These are phyloP conservation scores for Anisodus acutangulus DNA, from an alignment of 257 asterid species.

Conservation along the genomic window DNA sequence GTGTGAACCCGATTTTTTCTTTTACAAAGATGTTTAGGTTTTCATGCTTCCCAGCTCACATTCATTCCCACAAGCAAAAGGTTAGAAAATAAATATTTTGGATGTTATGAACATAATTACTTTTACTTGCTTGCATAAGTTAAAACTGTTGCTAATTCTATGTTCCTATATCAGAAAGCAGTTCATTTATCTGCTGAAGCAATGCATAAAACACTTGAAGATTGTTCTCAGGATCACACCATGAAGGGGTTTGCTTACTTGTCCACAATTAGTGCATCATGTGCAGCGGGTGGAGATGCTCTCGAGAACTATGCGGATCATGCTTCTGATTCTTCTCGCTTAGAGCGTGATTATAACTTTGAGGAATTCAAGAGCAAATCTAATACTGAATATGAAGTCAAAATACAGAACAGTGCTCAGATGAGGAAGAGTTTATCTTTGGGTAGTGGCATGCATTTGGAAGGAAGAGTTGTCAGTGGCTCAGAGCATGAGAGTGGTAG, in stretches of 20 bases:
- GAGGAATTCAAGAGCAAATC: constrained; percentile 62
- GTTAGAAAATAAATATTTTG: constrained; percentile 48
- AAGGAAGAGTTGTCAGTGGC: constrained; percentile 50
- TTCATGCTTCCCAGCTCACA: constrained; percentile 86
- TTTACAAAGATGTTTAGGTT: constrained; percentile 72
- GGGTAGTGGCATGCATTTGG: constrained; percentile 69
- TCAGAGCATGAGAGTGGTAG: constrained; percentile 61
- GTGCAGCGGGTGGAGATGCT: constrained; percentile 41
- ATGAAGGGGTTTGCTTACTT: constrained; percentile 37
- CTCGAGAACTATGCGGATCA: constrained; percentile 41
- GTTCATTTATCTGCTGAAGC: constrained; percentile 59
- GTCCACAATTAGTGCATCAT: constrained; percentile 40
- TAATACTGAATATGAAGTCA: constrained; percentile 46
- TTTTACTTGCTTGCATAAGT: constrained; percentile 7
- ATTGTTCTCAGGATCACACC: constrained; percentile 48
- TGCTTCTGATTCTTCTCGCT: constrained; percentile 51
- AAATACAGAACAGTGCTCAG: constrained; percentile 33
- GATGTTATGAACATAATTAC: constrained; percentile 12
- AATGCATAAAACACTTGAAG: constrained; percentile 68
- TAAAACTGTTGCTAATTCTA: constrained; percentile 30
- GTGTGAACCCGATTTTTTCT: constrained; percentile 51
- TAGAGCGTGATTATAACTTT: constrained; percentile 57
- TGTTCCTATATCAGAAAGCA: constrained; percentile 58
- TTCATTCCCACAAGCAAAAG: constrained; percentile 71
- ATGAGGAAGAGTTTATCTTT: constrained; percentile 73